These are phyloP conservation scores for Calycina herbarum DNA, from an alignment of 2,329 filamentous ascomycete genomes.

Conservation along the genomic window DNA sequence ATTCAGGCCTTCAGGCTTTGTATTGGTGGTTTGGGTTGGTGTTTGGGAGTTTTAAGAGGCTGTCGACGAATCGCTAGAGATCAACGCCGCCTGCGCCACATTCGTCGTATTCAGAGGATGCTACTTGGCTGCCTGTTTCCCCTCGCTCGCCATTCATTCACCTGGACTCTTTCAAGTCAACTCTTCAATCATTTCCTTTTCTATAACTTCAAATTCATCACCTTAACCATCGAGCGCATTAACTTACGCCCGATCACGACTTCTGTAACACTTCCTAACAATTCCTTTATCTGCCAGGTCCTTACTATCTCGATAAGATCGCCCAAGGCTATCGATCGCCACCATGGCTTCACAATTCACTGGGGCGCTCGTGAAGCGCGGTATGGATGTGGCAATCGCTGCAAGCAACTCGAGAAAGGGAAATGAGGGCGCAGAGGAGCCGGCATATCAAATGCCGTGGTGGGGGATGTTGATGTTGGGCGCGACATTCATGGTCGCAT, in stretches of 20 bases:
- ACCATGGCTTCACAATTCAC: conserved; percentile 17
- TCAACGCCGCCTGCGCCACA: conserved; percentile 5
- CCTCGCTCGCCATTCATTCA: conserved; percentile 2
- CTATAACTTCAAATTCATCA: not conserved
- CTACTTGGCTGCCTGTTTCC: conserved; percentile 6
- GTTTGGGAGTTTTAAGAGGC: not conserved
- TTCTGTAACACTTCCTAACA: not conserved
- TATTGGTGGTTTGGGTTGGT: not conserved
- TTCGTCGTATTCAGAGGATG: not conserved
- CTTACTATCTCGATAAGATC: not conserved
- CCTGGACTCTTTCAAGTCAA: not conserved
- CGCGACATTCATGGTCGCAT: conserved; percentile 17
- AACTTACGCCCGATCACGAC: not conserved
- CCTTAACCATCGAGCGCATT: conserved; percentile 1
- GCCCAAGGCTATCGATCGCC: not conserved
- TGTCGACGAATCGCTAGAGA: not conserved
- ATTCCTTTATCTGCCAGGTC: not conserved
- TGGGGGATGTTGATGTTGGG: conserved; percentile 28
- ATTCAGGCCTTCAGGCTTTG: not conserved
- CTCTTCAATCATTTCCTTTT: conserved; percentile 7
- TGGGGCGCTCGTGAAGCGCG: conserved; percentile 17
- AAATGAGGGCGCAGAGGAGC: not conserved
- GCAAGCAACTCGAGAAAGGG: no score
- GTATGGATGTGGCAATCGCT: conserved; percentile 10
- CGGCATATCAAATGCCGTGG: conserved; percentile 23